Conservation (phyloP, 2,329 filamentous ascomycete species). For the Neonectria sp. region DNA sequence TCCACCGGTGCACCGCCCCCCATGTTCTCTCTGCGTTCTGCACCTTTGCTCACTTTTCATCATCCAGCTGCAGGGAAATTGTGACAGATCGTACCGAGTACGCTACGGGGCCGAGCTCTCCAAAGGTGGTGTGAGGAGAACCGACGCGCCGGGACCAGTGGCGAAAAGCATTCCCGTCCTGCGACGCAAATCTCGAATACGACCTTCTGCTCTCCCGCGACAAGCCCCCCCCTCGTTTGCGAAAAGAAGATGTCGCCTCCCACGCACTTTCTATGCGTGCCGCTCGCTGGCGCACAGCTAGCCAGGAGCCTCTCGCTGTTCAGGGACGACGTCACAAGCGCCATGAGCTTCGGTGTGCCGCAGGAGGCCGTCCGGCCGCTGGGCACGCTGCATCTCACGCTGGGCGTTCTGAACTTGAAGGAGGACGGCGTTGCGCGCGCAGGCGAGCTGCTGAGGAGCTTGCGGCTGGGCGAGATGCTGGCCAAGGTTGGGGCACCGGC, state of each 20-base stretch:
- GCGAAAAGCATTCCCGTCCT: constrained; percentile 14
- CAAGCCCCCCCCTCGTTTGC: background rate
- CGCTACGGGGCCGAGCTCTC: background rate
- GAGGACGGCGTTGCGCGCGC: constrained; percentile 63
- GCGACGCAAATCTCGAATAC: constrained; percentile 17
- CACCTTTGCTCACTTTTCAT: constrained; percentile 13
- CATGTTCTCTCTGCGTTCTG: constrained; percentile 10
- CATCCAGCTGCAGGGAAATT: constrained; percentile 11
- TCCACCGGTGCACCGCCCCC: background rate
- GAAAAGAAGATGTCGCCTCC: constrained; percentile 57
- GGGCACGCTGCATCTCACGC: constrained; percentile 87
- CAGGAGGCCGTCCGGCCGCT: constrained; percentile 79
- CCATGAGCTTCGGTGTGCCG: constrained; percentile 68
- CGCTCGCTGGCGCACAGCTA: constrained; percentile 79
- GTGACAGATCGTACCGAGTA: constrained; percentile 18
- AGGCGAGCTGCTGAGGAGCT: constrained; percentile 54
- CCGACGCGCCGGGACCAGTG: constrained; percentile 16
- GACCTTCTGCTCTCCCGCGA: background rate
- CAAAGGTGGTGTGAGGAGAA: constrained; percentile 21
- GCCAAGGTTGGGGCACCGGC: constrained; percentile 41
- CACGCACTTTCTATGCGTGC: constrained; percentile 84
- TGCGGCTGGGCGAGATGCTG: constrained; percentile 60
- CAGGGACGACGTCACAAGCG: constrained; percentile 67
- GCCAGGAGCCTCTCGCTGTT: constrained; percentile 74
- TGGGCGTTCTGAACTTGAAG: constrained; percentile 86